Evolutionary conservation across 139 green algal species (phyloP).

Genomic region (Raphidocelis subcapitata): DNA sequence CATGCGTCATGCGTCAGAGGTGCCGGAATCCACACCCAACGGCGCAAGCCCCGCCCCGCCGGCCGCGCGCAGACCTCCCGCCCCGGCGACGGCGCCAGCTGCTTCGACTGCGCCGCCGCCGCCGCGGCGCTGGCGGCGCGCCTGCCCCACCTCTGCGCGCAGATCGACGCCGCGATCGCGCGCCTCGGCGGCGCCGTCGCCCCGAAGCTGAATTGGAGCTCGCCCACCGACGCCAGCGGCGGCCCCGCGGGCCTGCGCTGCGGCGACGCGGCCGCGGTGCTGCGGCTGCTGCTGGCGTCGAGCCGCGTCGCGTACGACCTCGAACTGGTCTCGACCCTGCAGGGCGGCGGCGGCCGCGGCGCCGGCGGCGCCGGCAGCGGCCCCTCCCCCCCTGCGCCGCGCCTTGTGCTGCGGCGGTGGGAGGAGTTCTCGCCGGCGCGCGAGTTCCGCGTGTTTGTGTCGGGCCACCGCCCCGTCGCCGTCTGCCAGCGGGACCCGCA

Average conservation of each 20-base stretch:
- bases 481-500: conserved; percentile 74
- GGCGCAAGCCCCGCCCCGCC: too few species aligned
- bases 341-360: too few species aligned
- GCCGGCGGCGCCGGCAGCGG: too few species aligned
- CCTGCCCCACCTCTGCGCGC: conserved; percentile 33
- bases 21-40: too few species aligned
- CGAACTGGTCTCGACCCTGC: too few species aligned
- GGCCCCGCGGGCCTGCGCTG: conserved; percentile 26
- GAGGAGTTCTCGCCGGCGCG: conserved; percentile 71
- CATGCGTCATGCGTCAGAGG: too few species aligned
- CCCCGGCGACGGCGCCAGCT: too few species aligned
- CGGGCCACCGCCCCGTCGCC: conserved; percentile 41
- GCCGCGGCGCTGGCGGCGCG: not conserved
- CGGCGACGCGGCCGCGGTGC: conserved; percentile 19
- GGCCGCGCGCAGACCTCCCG: too few species aligned
- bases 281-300: conserved; percentile 35
- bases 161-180: conserved; percentile 57
- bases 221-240: conserved; percentile 89
- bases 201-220: conserved; percentile 94
- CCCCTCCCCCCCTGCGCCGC: conserved; percentile 10
- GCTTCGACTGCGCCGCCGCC: too few species aligned
- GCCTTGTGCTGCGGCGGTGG: conserved; percentile 79
- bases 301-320: conserved; percentile 88
- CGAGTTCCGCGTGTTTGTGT: conserved; percentile 95
- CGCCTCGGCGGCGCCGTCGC: conserved; percentile 71